Evolutionary conservation across 108 stramenopile genomes (phyloP).

Genomic region (Nitzschia putrida): DNA sequence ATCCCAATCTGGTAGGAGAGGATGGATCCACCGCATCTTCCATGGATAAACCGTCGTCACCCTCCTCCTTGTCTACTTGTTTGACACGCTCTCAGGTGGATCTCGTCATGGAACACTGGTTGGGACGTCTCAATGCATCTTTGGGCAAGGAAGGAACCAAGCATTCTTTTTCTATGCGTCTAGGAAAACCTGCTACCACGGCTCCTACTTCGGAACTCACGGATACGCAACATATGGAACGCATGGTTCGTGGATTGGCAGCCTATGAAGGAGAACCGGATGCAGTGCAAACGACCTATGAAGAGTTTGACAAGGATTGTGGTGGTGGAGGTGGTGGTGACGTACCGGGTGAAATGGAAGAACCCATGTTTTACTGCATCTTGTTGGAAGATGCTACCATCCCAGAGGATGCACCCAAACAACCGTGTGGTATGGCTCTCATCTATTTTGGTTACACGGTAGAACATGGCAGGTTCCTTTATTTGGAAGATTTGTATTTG

Average conservation of each 20-base stretch:
- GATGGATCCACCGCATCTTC: no score
- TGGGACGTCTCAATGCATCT: no score
- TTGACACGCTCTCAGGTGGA: no score
- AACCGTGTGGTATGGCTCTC: constrained; percentile 49
- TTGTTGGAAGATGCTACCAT: constrained; percentile 19
- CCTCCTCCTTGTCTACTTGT: no score
- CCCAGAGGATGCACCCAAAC: no score
- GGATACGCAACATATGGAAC: constrained; percentile 17
- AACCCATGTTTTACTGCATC: constrained; percentile 39
- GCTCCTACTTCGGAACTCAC: no score
- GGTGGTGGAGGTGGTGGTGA: constrained; percentile 26
- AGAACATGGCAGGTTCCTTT: constrained; percentile 46
- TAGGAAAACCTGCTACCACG: no score
- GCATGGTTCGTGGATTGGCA: constrained; percentile 39
- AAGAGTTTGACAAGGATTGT: constrained; percentile 32
- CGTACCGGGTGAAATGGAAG: not conserved
- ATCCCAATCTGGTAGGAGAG: constrained; percentile 1
- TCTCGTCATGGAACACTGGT: no score
- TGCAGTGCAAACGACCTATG: constrained; percentile 21
- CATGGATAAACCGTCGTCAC: no score
- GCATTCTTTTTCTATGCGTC: not conserved
- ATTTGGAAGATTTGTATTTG: constrained; percentile 65
- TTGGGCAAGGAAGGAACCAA: not conserved
- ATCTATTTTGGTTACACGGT: constrained; percentile 47
- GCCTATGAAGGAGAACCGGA: constrained; percentile 43